Percentiles rank a stretch among this genome's conserved stretches.
These are phyloP conservation scores for Sequoiadendron giganteum DNA, from an alignment of 75 land plant genomes.

Conservation along the genomic window DNA sequence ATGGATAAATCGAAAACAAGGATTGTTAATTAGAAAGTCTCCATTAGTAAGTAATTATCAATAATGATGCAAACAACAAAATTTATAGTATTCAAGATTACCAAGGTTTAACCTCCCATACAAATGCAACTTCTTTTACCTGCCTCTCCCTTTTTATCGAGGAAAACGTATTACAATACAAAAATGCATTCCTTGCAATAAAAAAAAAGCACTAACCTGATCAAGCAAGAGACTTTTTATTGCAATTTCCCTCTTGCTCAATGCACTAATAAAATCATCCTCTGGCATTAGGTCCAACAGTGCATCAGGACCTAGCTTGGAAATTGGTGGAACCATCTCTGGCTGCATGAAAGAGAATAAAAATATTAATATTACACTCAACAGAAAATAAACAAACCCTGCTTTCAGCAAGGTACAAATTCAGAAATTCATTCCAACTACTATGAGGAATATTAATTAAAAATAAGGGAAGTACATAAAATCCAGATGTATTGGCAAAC, in stretches of 20 bases:
- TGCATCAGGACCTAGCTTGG: constrained; percentile 97
- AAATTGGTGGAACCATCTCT: constrained; percentile 73
- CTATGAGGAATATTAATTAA: not conserved
- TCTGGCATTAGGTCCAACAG: constrained; percentile 57
- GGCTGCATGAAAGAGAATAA: constrained; percentile 59
- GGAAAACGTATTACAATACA: not conserved
- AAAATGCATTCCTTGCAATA: not conserved
- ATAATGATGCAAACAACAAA: not conserved
- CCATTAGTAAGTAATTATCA: not conserved
- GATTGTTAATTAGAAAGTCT: not conserved
- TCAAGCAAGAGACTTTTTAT: constrained; percentile 92
- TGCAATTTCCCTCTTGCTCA: constrained; percentile 67
- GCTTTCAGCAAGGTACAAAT: constrained; percentile 4
- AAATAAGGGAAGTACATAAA: not conserved
- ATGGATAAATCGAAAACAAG: not conserved
- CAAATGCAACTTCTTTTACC: not conserved
- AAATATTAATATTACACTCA: not conserved
- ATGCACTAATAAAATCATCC: constrained; percentile 43
- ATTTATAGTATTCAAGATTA: not conserved
- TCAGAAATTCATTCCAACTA: not conserved
- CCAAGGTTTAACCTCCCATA: not conserved
- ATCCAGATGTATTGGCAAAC: not conserved
- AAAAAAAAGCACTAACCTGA: constrained; percentile 53
- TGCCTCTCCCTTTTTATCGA: not conserved
- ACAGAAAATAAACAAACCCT: not conserved